Percentiles rank a stretch among this genome's conserved stretches.
phyloP scores from a whole-genome alignment of 345 rosid genomes.

The Eucalyptus victrix region DNA sequence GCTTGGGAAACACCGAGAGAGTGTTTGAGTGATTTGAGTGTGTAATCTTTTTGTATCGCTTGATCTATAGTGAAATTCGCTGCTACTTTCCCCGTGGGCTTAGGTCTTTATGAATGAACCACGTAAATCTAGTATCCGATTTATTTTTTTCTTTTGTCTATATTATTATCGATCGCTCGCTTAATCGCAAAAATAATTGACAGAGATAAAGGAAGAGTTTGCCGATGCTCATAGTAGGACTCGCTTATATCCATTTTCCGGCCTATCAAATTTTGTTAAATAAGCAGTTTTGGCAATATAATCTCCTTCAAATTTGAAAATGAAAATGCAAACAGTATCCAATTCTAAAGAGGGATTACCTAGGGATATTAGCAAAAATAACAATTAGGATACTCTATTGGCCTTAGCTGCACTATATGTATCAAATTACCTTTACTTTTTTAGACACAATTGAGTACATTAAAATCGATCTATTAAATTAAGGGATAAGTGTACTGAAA shows the following conservation, averaged over 20 bases:
- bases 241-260: not conserved
- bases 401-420: not conserved
- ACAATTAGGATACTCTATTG: not conserved
- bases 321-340: not conserved
- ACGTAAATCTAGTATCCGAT: no score
- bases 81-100: accelerated
- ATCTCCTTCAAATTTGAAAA: not conserved
- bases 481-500: not conserved
- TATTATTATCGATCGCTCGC: no score
- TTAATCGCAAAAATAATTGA: not conserved
- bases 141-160: no score
- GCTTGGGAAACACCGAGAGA: no score
- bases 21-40: no score
- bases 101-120: no score
- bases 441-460: not conserved
- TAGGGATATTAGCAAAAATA: not conserved
- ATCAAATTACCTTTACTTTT: not conserved
- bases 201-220: not conserved
- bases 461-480: not conserved
- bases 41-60: no score
- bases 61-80: no score
- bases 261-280: not conserved
- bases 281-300: not conserved
- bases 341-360: not conserved
- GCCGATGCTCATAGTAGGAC: not conserved